phyloP scores from a whole-genome alignment of 768 basidiomycete species.

The Tylopilus vinaceipallidus region DNA sequence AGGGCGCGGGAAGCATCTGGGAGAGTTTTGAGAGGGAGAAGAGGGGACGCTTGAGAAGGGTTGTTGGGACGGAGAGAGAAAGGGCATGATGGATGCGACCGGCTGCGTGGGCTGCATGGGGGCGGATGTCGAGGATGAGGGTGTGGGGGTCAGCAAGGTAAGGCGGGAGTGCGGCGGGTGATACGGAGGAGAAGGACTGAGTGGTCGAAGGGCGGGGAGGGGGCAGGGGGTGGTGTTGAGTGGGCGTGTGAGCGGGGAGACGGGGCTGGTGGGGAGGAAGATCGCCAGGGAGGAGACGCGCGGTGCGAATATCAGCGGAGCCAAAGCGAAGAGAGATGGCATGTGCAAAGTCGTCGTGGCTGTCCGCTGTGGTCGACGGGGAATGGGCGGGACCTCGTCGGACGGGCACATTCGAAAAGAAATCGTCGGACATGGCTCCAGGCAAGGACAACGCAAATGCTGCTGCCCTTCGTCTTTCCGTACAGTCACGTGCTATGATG shows the following conservation, averaged over 20 bases:
- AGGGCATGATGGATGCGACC: slow-evolving; percentile 69
- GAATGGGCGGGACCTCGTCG: slow-evolving; percentile 10
- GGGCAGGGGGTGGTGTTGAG: background rate
- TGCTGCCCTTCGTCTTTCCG: background rate
- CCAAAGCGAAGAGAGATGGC: slow-evolving; percentile 51
- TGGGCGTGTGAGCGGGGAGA: slow-evolving; percentile 3
- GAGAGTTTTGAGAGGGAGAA: slow-evolving; percentile 78
- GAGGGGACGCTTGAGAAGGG: slow-evolving; percentile 85
- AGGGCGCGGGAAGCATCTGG: slow-evolving; percentile 71
- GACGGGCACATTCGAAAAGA: slow-evolving; percentile 38
- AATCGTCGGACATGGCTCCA: slow-evolving; percentile 38
- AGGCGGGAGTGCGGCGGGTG: slow-evolving; percentile 30
- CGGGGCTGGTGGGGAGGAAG: slow-evolving; percentile 25
- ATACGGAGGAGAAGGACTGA: slow-evolving; percentile 23
- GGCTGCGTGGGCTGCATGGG: slow-evolving; percentile 68
- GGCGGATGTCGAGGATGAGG: slow-evolving; percentile 87
- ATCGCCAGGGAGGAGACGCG: slow-evolving; percentile 34
- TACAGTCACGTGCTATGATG: slow-evolving; percentile 33
- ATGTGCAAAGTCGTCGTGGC: slow-evolving; percentile 48
- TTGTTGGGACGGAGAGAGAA: slow-evolving; percentile 90
- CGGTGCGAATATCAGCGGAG: slow-evolving; percentile 35
- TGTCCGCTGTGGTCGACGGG: slow-evolving; percentile 12
- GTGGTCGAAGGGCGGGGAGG: background rate
- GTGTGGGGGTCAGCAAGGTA: slow-evolving; percentile 35
- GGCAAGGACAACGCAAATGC: background rate